phyloP scores from a whole-genome alignment of 2,329 filamentous ascomycete species.

The Dactylellina sp. region DNA sequence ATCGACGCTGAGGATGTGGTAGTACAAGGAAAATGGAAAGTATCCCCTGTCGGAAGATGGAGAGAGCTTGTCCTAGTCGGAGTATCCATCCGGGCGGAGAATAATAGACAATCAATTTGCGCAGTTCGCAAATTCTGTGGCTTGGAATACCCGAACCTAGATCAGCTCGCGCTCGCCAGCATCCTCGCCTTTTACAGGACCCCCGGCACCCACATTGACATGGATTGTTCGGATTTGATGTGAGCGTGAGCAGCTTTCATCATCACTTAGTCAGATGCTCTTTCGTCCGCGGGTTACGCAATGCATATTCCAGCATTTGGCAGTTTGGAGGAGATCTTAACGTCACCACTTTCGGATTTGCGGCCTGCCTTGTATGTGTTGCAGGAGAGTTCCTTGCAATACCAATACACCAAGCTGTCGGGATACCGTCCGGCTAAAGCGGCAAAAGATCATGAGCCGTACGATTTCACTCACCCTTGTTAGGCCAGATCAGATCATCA shows the following conservation, averaged over 20 bases:
- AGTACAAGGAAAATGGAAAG: background rate
- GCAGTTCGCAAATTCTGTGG: conserved; percentile 37
- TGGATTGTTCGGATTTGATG: background rate
- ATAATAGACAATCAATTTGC: conserved; percentile 41
- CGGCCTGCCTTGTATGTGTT: conserved; percentile 6
- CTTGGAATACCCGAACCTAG: conserved; percentile 39
- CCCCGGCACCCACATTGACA: background rate
- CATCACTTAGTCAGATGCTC: conserved; percentile 37
- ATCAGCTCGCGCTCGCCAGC: background rate
- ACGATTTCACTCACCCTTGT: conserved; percentile 1
- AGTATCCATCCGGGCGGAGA: conserved; percentile 43
- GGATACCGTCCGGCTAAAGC: conserved; percentile 43
- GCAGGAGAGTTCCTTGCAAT: conserved; percentile 23
- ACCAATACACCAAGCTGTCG: conserved; percentile 28
- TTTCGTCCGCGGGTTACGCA: conserved; percentile 25
- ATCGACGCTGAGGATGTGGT: background rate
- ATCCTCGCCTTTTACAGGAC: conserved; percentile 3
- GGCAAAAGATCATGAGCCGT: conserved; percentile 31
- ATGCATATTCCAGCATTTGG: background rate
- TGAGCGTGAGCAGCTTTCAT: conserved; percentile 19
- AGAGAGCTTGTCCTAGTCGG: conserved; percentile 38
- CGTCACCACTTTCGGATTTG: background rate
- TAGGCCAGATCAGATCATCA: conserved; percentile 9
- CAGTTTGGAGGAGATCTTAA: too few relatives aligned
- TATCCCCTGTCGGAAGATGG: conserved; percentile 8